Evolutionary conservation across 345 rosid species (phyloP), one percentile per base, ranked within the genome.

Genomic region (Dovyalis caffra): DNA sequence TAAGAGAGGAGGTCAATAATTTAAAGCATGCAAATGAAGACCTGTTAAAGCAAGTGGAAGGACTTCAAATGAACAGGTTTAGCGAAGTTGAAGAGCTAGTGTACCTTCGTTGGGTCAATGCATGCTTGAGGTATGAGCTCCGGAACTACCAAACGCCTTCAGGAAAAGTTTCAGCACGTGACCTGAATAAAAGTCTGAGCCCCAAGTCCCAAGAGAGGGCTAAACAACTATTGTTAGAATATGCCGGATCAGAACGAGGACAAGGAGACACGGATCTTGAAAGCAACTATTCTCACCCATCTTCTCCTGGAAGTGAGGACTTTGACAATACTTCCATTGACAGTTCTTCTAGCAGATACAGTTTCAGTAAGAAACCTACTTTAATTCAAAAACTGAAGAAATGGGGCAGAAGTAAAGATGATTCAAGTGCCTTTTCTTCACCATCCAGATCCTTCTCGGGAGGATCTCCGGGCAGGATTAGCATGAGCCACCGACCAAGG

Each of bases 41-140:
- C 80, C 83, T 95, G 78, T 56, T 82, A 82, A 95, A 93, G 86
- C 99, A 95, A 89, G 98, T 93, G 68, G 98, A 95, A 90, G 98
- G 98, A 43, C 98, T 95, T 82, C 99, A 95, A 79, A 87, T 93
- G 95, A 91, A 90, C 79, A 87, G 98, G 76, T 95, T 95, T 70
- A 88, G 99, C 78, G 99, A 95, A 88, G 99, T 91, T 77, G 99
- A 95, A 85, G 99, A 95, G 80, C 83, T 95, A 72, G 99, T 95
- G 68, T 95, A 95, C 82, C 98, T 95, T 71, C 97, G 99, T 70
- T 95, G 99, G 99, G 91, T 95, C 72, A 95, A 95, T 76, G 99
- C 99, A 1, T 95, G 99, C 90, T 82, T 95, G 78, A 87, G 99
- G 68, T 95, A 81, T 74, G 99, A 95, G 86, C 89, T 95, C 76